A percentile compares a stretch with the other conserved stretches of the same genome.
Evolutionary conservation across 23 red algal genomes (phyloP).

Genomic region (Gracilariopsis chorda): DNA sequence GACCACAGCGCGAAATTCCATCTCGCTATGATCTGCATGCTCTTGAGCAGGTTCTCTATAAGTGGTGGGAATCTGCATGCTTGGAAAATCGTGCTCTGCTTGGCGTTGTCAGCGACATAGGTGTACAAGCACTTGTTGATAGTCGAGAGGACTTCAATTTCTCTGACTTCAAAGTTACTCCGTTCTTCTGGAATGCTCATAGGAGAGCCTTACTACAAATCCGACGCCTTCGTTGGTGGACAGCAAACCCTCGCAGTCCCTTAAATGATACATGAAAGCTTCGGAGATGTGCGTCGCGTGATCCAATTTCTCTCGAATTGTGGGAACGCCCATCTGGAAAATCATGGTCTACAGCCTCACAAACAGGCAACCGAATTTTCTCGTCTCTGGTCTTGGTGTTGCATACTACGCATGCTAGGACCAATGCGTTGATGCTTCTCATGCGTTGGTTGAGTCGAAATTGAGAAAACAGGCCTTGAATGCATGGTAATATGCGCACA

Average conservation of each 20-base stretch:
- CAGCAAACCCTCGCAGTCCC: not conserved
- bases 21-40: constrained; percentile 67
- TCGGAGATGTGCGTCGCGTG: not conserved
- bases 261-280: constrained; percentile 1
- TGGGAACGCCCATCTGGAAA: constrained; percentile 4
- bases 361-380: not conserved
- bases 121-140: not conserved
- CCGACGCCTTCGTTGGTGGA: constrained; percentile 18
- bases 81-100: no score
- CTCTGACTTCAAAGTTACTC: not conserved
- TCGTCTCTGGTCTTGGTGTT: not conserved
- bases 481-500: constrained; percentile 25
- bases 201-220: constrained; percentile 8
- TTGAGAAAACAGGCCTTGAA: not conserved
- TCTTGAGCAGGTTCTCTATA: constrained; percentile 76
- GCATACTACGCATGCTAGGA: not conserved
- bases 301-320: constrained; percentile 9
- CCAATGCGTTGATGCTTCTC: not conserved
- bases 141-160: not conserved
- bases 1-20: constrained; percentile 56
- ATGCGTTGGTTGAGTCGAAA: not conserved
- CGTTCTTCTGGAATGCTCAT: constrained; percentile 26
- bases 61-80: constrained; percentile 87
- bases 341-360: constrained; percentile 22
- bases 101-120: not conserved